Base-by-base conservation (phyloP, 371 early-diverging fungal genomes). In the Antonospora locustae region DNA sequence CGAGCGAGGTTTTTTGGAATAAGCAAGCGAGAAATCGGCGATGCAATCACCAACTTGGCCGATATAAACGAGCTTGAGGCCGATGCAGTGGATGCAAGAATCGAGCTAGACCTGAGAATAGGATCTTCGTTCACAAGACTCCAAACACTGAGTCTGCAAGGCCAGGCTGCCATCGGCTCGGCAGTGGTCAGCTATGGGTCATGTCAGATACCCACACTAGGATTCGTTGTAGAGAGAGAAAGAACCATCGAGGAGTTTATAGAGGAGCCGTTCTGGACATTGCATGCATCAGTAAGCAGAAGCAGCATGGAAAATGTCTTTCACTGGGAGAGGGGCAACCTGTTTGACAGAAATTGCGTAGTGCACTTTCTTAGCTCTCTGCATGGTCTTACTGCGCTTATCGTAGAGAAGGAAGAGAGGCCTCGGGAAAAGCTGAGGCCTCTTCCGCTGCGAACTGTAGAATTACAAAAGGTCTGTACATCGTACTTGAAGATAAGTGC, bases 121-220 rank as follows among this genome's bases (percentile, higher is more conserved):
- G 99, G 99, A 0, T 84, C 88, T 1, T 84, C 89, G 0, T 86
- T 96, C 66, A 95, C 95, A 3, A 78, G 97, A 2, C 81, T 92
- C 34, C 93, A 90, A 70, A 90, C 95, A 0, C 52, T 88, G 1
- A 63, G 65, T 1, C 73, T 88, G 5, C 77, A 77, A 38, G 40
- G 48, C 14, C 12, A 17, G 17, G 5, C 11, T n/a, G 11, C 11
- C 11, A 80, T 82, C 55, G 61, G 53, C 0, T 77, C 78, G 14
- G 61, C 83, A 3, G 58, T 90, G 1, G 64, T 97, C 9, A 87
- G 87, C 61, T 95, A 86, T 74, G 98, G 95, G 0, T 79, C 89
- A 2, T 98, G 99, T 71, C 99, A 98, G 69, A 92, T 98, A 48
- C 99, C 99, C 1, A 96, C 97, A 0, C 72, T 98, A 3, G 93